phyloP scores from a whole-genome alignment of 1,139 yeast species.

The Debaryomycetaceae sp. region DNA sequence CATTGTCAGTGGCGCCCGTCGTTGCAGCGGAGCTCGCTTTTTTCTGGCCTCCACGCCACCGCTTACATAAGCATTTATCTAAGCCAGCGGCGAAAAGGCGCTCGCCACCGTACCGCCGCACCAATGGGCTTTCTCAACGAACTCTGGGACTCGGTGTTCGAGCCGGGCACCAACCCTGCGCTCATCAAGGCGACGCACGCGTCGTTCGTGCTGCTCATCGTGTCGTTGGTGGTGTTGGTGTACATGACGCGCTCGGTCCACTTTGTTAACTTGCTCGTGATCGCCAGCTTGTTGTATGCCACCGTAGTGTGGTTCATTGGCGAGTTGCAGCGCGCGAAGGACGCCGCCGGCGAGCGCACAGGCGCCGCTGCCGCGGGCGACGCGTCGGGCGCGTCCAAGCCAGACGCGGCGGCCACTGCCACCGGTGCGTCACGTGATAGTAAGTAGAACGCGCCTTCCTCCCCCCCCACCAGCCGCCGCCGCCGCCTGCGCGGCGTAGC shows the following conservation, averaged over 20 bases:
- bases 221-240: conserved; percentile 54
- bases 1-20: conserved; percentile 18
- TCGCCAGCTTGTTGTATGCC: conserved; percentile 70
- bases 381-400: no score
- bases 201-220: conserved; percentile 27
- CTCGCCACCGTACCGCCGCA: background rate
- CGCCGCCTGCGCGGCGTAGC: no score
- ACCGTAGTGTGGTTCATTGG: conserved; percentile 83
- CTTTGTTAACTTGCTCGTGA: conserved; percentile 65
- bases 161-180: conserved; percentile 94
- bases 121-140: conserved; percentile 47
- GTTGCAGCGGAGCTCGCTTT: no score
- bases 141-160: conserved; percentile 85
- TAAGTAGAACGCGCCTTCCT: no score
- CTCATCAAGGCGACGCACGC: conserved; percentile 60
- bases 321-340: conserved; percentile 59
- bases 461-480: no score
- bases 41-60: no score
- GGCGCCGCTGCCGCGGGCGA: background rate
- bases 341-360: no score
- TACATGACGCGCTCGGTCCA: conserved; percentile 68
- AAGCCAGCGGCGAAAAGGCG: no score
- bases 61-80: no score
- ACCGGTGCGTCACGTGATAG: no score
- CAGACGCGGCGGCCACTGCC: no score